Evolutionary conservation across 2,329 filamentous ascomycete species (phyloP).

Genomic region (Ilyonectria robusta): DNA sequence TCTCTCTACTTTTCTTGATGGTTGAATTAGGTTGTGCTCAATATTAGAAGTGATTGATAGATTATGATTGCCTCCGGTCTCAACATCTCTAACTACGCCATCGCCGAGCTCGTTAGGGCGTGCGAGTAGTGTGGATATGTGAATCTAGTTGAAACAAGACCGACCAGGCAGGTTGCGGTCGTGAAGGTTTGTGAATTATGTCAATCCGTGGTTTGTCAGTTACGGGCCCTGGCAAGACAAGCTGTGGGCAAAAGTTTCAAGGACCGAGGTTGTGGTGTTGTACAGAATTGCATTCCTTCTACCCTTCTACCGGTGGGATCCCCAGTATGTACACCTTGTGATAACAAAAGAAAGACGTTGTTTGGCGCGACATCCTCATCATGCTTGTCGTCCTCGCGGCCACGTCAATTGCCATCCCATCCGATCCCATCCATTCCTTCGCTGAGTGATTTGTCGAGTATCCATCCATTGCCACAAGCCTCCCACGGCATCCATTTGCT

Average conservation of each 20-base stretch:
- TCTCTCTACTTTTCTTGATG: slow-evolving; percentile 1
- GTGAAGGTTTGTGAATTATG: neutral
- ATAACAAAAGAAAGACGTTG: slow-evolving; percentile 40
- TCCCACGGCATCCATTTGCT: slow-evolving; percentile 3
- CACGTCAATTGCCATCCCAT: slow-evolving; percentile 28
- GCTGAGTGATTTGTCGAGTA: slow-evolving; percentile 26
- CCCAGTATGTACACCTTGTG: slow-evolving; percentile 41
- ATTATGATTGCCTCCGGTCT: neutral
- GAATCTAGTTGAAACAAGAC: neutral
- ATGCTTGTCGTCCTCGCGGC: slow-evolving; percentile 22
- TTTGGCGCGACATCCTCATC: slow-evolving; percentile 25
- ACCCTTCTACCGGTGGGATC: slow-evolving; percentile 38
- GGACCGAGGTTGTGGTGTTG: slow-evolving; percentile 28
- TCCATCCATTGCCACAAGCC: slow-evolving; percentile 12
- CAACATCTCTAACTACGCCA: too few relatives aligned
- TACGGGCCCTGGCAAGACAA: too few relatives aligned
- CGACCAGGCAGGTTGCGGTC: neutral
- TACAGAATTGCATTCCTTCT: slow-evolving; percentile 43
- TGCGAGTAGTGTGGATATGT: neutral
- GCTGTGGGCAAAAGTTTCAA: too few relatives aligned
- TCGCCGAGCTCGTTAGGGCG: neutral
- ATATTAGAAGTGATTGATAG: slow-evolving; percentile 4
- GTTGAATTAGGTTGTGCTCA: neutral
- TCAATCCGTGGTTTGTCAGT: neutral
- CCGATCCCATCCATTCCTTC: slow-evolving; percentile 12